Percentiles rank a stretch among this genome's conserved stretches.
These are phyloP conservation scores for Penicillium diatomitis DNA, from an alignment of 495 filamentous ascomycete genomes.

Conservation along the genomic window DNA sequence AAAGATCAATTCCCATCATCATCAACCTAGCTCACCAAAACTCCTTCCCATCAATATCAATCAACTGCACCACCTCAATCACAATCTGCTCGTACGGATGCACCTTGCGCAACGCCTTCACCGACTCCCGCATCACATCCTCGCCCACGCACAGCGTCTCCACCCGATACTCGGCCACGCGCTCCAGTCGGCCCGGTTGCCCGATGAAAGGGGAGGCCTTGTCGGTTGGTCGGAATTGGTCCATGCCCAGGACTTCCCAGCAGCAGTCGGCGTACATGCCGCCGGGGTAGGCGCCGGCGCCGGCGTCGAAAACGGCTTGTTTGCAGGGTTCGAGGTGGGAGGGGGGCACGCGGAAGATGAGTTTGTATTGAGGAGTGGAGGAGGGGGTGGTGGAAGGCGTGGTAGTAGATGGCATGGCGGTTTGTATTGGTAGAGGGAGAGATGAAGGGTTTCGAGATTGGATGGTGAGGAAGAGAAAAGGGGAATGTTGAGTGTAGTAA, in stretches of 20 bases:
- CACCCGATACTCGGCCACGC: slow-evolving; percentile 41
- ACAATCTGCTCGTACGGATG: slow-evolving; percentile 16
- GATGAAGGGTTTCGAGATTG: too few relatives aligned
- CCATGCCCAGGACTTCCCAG: slow-evolving; percentile 45
- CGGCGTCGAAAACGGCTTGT: slow-evolving; percentile 52
- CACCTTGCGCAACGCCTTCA: slow-evolving; percentile 46
- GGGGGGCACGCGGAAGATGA: slow-evolving; percentile 50
- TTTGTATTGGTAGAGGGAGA: too few relatives aligned
- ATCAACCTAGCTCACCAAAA: not conserved
- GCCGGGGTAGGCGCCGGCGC: slow-evolving; percentile 51
- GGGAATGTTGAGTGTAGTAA: too few relatives aligned
- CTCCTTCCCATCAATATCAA: not conserved
- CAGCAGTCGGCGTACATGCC: slow-evolving; percentile 56
- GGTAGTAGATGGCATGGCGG: not conserved
- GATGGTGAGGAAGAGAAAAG: too few relatives aligned
- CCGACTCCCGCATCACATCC: slow-evolving; percentile 17
- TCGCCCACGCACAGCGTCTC: slow-evolving; percentile 41
- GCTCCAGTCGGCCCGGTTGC: slow-evolving; percentile 38
- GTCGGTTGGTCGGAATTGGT: slow-evolving; percentile 50
- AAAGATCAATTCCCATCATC: too few relatives aligned
- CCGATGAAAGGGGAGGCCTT: slow-evolving; percentile 53
- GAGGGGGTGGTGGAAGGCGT: not conserved
- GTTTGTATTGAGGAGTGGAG: slow-evolving; percentile 33
- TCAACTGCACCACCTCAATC: slow-evolving; percentile 1
- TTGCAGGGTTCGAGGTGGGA: slow-evolving; percentile 43